Conservation (phyloP, 441 rosid genomes). For the Rhodomyrtus psidioides region DNA sequence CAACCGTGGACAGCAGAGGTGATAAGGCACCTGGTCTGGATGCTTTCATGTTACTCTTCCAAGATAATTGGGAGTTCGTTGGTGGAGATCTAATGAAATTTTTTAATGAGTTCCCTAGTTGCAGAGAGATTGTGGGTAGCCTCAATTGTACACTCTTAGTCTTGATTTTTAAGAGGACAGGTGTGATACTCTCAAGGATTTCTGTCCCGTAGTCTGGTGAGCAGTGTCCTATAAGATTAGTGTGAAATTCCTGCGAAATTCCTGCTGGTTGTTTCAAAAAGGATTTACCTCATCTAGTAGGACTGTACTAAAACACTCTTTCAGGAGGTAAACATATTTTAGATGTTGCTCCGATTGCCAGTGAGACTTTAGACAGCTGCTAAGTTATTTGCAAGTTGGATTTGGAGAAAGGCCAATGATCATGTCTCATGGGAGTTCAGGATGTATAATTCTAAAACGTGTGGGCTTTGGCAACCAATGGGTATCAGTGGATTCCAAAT, state of each 20-base stretch:
- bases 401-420: not conserved
- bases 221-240: not conserved
- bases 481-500: not conserved
- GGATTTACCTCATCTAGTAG: not conserved
- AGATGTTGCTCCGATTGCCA: not conserved
- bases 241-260: not conserved
- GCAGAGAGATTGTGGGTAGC: not conserved
- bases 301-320: not conserved
- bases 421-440: not conserved
- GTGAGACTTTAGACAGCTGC: not conserved
- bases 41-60: not conserved
- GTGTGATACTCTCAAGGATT: not conserved
- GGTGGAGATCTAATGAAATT: not conserved
- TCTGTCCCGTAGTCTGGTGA: not conserved
- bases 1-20: not conserved
- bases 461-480: not conserved
- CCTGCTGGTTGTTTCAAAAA: not conserved
- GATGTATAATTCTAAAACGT: not conserved
- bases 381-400: not conserved
- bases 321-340: not conserved
- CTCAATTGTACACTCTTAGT: not conserved
- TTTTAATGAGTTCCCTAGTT: not conserved
- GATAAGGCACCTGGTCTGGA: not conserved
- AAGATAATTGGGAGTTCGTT: not conserved
- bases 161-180: not conserved